phyloP scores from a whole-genome alignment of 331 rosid genomes.

The Malus hybrid region DNA sequence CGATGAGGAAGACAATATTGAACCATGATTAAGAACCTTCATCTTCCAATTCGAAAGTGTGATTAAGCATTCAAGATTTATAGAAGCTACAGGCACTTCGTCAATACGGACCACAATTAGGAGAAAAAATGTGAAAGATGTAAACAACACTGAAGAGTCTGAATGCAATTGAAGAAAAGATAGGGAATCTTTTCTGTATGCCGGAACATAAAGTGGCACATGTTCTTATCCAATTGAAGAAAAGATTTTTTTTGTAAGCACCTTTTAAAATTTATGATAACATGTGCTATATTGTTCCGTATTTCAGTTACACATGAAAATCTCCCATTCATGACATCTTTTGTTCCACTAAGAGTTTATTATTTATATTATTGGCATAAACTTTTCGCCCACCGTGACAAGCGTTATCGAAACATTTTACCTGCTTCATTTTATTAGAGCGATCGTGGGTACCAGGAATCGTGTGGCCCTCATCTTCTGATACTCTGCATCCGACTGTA shows the following conservation, averaged over 20 bases:
- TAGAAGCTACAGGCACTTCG: background rate
- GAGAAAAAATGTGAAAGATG: background rate
- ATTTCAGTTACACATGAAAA: accelerated
- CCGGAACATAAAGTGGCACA: too few species aligned
- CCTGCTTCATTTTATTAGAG: too few species aligned
- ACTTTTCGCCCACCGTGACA: background rate
- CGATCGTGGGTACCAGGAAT: background rate
- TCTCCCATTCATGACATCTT: too few species aligned
- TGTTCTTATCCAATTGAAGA: too few species aligned
- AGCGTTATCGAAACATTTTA: too few species aligned
- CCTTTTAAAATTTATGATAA: accelerated
- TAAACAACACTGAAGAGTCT: background rate
- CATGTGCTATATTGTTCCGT: accelerated
- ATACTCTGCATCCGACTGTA: background rate
- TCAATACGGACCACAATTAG: background rate
- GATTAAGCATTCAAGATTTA: background rate
- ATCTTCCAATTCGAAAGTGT: background rate
- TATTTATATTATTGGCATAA: too few species aligned
- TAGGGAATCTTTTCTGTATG: too few species aligned
- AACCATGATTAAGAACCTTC: background rate
- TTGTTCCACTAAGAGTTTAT: too few species aligned
- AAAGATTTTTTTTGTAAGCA: too few species aligned
- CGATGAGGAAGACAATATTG: background rate
- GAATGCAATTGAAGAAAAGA: background rate
- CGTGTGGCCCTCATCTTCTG: background rate